Evolutionary conservation across 495 filamentous ascomycete genomes (phyloP), one percentile per base, ranked within the genome.

Genomic region (Pyronema domesticum): DNA sequence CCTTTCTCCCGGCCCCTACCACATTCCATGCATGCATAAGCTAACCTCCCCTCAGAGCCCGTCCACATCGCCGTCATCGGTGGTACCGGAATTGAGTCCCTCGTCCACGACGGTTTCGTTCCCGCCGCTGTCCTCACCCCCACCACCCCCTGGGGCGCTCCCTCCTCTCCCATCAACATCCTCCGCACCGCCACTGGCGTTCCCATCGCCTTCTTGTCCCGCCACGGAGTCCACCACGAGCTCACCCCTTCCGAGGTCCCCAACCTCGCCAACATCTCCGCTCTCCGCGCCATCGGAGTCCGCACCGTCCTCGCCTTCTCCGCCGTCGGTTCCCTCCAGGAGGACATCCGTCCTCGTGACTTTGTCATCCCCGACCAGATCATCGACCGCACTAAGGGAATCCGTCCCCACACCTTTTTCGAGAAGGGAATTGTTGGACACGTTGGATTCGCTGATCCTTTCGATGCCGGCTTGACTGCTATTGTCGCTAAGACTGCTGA

Each of bases 281-380:
- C 91, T 37, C 75, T 96, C 42, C 84, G 93, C 57, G 80, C 76
- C 59, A 70, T 99, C 59, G 91, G 91, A 60, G 91, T 96, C 23
- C 80, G 85, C 59, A 81, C 77, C 63, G 77, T 95, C 67, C 83
- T 99, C 66, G 86, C 89, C 53, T 96, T 96, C 76, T 86, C 81
- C 58, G 91, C 93, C 52, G 91, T 99, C 64, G 91, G 91, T 57
- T 89, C 83, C 65, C 73, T 99, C 63, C 65, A 80, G 63, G 89
- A 94, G 70, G 77, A 85, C 60, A 89, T 99, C 68, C 81, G 80
- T 69, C 91, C 91, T 46, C 81, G 89, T 63, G 93, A 99, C 71
- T 99, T 99, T 67, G 83, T 95, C 37, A 75, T 99, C 11, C 89
- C 87, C 13, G 86, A 94, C 68, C 91, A 95, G 73, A 78, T 96